Evolutionary conservation across 176 grass and related monocot genomes (phyloP).

Genomic region (Cenchrus purpureus): DNA sequence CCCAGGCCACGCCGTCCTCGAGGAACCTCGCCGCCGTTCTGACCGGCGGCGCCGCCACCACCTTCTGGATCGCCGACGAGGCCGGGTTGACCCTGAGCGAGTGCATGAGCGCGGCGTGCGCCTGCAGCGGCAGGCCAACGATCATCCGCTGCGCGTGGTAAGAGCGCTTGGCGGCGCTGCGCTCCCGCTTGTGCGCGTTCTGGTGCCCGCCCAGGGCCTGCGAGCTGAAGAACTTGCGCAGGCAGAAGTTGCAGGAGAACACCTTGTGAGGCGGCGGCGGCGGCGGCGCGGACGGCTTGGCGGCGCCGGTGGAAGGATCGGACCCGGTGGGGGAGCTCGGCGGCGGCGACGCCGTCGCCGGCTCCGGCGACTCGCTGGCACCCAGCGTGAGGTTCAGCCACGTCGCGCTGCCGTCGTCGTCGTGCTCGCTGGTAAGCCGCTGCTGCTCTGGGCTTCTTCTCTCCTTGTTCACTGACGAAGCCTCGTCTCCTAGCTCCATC

Average conservation of each 20-base stretch:
- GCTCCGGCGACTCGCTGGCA: slow-evolving; percentile 16
- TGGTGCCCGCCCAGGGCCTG: slow-evolving; percentile 87
- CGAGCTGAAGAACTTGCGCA: slow-evolving; percentile 90
- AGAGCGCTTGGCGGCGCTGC: slow-evolving; percentile 68
- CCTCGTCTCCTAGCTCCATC: slow-evolving; percentile 59
- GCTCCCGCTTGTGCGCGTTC: slow-evolving; percentile 92
- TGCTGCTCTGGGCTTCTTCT: slow-evolving; percentile 41
- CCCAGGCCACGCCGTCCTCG: slow-evolving; percentile 48
- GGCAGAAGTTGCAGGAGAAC: slow-evolving; percentile 93
- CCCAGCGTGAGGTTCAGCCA: slow-evolving; percentile 77
- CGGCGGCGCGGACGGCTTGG: slow-evolving; percentile 23
- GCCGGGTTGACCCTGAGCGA: slow-evolving; percentile 59
- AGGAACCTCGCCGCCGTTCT: slow-evolving; percentile 48
- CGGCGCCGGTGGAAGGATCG: slow-evolving; percentile 13
- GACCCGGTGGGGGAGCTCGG: slow-evolving; percentile 46
- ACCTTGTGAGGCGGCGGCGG: slow-evolving; percentile 76
- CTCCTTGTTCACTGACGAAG: slow-evolving; percentile 58
- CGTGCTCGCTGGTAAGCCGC: slow-evolving; percentile 45
- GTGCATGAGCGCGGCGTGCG: slow-evolving; percentile 62
- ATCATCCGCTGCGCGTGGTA: slow-evolving; percentile 72
- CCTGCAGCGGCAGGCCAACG: slow-evolving; percentile 67
- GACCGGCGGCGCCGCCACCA: slow-evolving; percentile 24
- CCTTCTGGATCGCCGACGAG: slow-evolving; percentile 52
- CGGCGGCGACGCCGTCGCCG: neutral
- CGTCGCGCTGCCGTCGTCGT: slow-evolving; percentile 37